These are phyloP conservation scores for Tephrocybe sp. DNA, from an alignment of 768 basidiomycete genomes.

Conservation along the genomic window DNA sequence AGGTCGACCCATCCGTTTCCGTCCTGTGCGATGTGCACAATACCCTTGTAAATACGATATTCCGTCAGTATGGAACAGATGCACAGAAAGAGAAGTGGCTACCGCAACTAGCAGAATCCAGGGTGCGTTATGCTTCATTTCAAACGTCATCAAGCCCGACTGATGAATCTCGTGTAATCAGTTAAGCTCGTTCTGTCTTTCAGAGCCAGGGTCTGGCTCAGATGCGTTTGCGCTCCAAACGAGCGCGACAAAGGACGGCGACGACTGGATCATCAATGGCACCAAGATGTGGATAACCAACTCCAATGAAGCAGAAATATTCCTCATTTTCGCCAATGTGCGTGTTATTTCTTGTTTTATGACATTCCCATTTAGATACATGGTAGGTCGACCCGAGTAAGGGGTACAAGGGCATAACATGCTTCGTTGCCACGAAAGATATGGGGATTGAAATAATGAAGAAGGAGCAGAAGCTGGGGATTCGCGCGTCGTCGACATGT, in stretches of 20 bases:
- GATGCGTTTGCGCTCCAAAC: slow-evolving; percentile 98
- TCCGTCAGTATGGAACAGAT: slow-evolving; percentile 82
- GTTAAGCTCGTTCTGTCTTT: slow-evolving; percentile 96
- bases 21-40: slow-evolving; percentile 99
- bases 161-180: neutral
- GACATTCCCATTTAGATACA: neutral
- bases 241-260: slow-evolving; percentile 84
- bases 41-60: slow-evolving; percentile 93
- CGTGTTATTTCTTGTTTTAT: slow-evolving; percentile 19
- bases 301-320: slow-evolving; percentile 87
- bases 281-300: slow-evolving; percentile 99
- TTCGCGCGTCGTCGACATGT: slow-evolving; percentile 94
- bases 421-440: slow-evolving; percentile 93
- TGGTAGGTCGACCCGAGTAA: slow-evolving; percentile 77
- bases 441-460: slow-evolving; percentile 98
- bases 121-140: slow-evolving; percentile 43
- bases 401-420: slow-evolving; percentile 99
- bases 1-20: slow-evolving; percentile 93
- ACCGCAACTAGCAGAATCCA: slow-evolving; percentile 74
- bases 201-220: slow-evolving; percentile 90
- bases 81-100: slow-evolving; percentile 89
- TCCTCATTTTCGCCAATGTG: slow-evolving; percentile 95
- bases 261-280: slow-evolving; percentile 88
- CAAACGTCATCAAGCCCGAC: neutral
- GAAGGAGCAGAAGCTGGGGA: slow-evolving; percentile 98